Percentiles rank a stretch among this genome's conserved stretches.
phyloP scores from a whole-genome alignment of 441 rosid species.

The Populus hybrid region DNA sequence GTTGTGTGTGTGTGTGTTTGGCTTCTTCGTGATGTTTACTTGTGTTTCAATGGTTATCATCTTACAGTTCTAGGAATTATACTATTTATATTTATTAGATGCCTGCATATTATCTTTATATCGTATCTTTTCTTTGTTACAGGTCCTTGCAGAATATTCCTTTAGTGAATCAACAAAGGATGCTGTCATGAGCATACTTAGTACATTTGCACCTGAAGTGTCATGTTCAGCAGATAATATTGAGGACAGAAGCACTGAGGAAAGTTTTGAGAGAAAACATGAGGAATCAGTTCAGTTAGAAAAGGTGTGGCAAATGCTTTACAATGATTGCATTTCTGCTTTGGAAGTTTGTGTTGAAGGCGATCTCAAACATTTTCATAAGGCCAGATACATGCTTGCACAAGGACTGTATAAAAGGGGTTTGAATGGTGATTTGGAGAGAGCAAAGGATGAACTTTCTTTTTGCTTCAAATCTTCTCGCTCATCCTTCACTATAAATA shows the following conservation, averaged over 20 bases:
- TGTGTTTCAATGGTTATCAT: slow-evolving; percentile 1
- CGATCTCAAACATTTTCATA: slow-evolving; percentile 98
- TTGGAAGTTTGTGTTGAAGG: slow-evolving; percentile 91
- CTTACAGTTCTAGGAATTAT: slow-evolving; percentile 12
- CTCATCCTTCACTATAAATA: slow-evolving; percentile 91
- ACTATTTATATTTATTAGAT: slow-evolving; percentile 8
- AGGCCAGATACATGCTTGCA: slow-evolving; percentile 97
- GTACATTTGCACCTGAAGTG: slow-evolving; percentile 44
- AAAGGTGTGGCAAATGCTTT: slow-evolving; percentile 81
- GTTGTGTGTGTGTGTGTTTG: neutral
- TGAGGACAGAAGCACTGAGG: slow-evolving; percentile 40
- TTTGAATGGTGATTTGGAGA: slow-evolving; percentile 56
- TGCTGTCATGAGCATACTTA: slow-evolving; percentile 44
- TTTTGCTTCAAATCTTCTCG: slow-evolving; percentile 97
- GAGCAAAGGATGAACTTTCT: slow-evolving; percentile 36
- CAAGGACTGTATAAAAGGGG: slow-evolving; percentile 84
- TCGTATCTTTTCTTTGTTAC: slow-evolving; percentile 22
- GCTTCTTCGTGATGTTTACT: neutral
- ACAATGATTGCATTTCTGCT: slow-evolving; percentile 88
- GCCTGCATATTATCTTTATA: neutral
- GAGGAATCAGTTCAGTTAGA: slow-evolving; percentile 56
- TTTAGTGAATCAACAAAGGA: slow-evolving; percentile 64
- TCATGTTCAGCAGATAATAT: slow-evolving; percentile 38
- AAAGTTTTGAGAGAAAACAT: slow-evolving; percentile 32
- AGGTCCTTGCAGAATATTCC: slow-evolving; percentile 72